Conservation (phyloP, 495 filamentous ascomycete genomes). For the Baudoinia panamericana region DNA sequence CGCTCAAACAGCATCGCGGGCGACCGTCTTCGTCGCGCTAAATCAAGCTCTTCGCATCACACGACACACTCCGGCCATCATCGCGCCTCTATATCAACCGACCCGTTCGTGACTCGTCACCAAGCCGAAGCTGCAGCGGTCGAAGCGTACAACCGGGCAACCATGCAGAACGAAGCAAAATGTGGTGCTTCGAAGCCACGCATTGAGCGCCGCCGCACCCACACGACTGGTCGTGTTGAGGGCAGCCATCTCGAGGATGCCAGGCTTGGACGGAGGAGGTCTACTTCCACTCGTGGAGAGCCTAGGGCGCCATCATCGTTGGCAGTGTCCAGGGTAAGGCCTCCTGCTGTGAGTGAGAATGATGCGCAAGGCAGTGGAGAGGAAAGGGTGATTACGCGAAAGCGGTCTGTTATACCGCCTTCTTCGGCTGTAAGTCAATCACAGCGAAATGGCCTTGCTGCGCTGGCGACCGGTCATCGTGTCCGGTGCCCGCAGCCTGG, state of each 20-base stretch:
- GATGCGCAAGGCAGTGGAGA: background rate
- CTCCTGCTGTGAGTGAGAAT: background rate
- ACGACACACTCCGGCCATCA: conserved; percentile 15
- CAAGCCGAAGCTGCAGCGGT: conserved; percentile 28
- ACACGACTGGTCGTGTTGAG: conserved; percentile 7
- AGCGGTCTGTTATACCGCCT: conserved; percentile 14
- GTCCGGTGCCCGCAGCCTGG: conserved; percentile 8
- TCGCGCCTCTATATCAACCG: conserved; percentile 6
- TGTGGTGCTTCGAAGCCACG: no score
- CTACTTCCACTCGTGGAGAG: conserved; percentile 1
- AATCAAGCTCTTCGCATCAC: conserved; percentile 22
- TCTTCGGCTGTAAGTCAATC: background rate
- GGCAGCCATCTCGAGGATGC: conserved; percentile 21
- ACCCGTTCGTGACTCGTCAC: conserved; percentile 24
- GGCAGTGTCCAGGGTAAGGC: background rate
- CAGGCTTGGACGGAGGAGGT: conserved; percentile 11
- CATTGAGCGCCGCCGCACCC: conserved; percentile 12
- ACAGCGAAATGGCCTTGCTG: background rate
- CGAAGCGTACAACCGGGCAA: conserved; percentile 25
- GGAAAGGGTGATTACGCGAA: conserved; percentile 11
- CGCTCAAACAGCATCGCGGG: conserved; percentile 23
- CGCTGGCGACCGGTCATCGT: conserved; percentile 1
- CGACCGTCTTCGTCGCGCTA: conserved; percentile 24
- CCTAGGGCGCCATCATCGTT: background rate
- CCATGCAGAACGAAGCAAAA: no score